Conservation (phyloP, 176 grass and related monocot genomes). For the Aegilops longissima region DNA sequence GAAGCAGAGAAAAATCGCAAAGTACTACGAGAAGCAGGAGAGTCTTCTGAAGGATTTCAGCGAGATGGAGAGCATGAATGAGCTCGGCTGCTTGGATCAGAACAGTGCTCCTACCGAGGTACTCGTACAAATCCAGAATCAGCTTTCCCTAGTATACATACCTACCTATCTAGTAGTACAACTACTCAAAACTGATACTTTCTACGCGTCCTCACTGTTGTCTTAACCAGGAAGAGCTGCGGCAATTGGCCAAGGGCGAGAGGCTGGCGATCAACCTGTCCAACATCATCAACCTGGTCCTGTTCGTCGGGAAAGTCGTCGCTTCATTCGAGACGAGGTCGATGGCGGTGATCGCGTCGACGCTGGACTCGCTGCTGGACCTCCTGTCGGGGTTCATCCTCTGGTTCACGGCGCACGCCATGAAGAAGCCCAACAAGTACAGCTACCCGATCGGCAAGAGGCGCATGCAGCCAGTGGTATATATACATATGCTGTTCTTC, state of each 20-base stretch:
- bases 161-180: too few species aligned
- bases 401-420: slow-evolving; percentile 74
- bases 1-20: slow-evolving; percentile 82
- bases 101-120: slow-evolving; percentile 63
- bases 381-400: slow-evolving; percentile 92
- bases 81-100: slow-evolving; percentile 47
- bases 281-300: slow-evolving; percentile 70
- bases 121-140: neutral
- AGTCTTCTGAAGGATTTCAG: slow-evolving; percentile 75
- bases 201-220: neutral
- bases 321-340: slow-evolving; percentile 66
- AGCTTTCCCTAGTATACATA: neutral
- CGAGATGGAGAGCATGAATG: slow-evolving; percentile 85
- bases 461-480: slow-evolving; percentile 97
- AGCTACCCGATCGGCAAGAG: slow-evolving; percentile 90
- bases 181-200: neutral
- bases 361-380: slow-evolving; percentile 85
- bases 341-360: slow-evolving; percentile 91
- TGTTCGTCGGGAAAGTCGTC: slow-evolving; percentile 71
- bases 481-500: neutral
- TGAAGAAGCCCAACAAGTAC: slow-evolving; percentile 92
- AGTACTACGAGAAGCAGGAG: slow-evolving; percentile 92
- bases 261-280: slow-evolving; percentile 78
- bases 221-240: slow-evolving; percentile 59
- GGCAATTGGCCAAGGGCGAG: slow-evolving; percentile 57